phyloP scores from a whole-genome alignment of 345 rosid genomes.

The Arabis hirsuta region DNA sequence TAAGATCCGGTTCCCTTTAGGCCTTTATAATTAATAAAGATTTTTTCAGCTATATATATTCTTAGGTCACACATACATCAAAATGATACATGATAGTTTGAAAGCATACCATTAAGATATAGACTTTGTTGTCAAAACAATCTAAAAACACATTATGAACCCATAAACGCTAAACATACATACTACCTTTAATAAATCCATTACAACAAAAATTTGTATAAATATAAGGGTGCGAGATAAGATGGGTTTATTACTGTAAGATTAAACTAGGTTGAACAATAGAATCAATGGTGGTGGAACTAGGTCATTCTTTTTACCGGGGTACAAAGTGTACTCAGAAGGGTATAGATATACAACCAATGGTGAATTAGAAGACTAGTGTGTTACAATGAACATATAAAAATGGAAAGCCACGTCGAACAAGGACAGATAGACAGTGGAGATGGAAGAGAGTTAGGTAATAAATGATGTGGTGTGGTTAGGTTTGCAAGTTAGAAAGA shows the following conservation, averaged over 20 bases:
- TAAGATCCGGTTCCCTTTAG: neutral
- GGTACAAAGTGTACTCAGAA: no score
- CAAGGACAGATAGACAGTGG: constrained; percentile 19
- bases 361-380: neutral
- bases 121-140: neutral
- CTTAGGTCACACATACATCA: constrained; percentile 4
- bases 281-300: neutral
- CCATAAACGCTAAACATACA: constrained; percentile 6
- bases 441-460: constrained; percentile 24
- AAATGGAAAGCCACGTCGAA: constrained; percentile 32
- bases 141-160: neutral
- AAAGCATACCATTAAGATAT: constrained; percentile 6
- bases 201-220: neutral
- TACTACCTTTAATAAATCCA: neutral
- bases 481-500: constrained; percentile 44
- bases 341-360: neutral
- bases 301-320: no score
- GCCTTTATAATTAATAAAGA: neutral
- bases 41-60: neutral
- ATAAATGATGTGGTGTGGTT: constrained; percentile 42
- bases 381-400: constrained; percentile 10
- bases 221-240: neutral
- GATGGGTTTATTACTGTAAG: neutral
- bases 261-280: neutral
- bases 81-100: neutral